These are phyloP conservation scores for Scedosporium minutisporum DNA, from an alignment of 2,329 filamentous ascomycete species.

Conservation along the genomic window DNA sequence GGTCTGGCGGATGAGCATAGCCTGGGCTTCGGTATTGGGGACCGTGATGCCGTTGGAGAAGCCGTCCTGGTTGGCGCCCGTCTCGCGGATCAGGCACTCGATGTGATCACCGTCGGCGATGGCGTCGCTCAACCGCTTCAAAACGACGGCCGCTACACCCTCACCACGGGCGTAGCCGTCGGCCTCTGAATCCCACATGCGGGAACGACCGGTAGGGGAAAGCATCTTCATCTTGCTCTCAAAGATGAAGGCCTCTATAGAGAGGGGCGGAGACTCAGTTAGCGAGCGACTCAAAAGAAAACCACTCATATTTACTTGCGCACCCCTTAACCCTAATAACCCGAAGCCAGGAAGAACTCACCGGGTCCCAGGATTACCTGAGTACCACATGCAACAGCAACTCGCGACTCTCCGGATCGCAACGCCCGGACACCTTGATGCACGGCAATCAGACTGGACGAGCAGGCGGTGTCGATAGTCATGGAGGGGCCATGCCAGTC, in stretches of 20 bases:
- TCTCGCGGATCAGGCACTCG: constrained; percentile 23
- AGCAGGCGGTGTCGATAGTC: constrained; percentile 26
- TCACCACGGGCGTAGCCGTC: constrained; percentile 37
- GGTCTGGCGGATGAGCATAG: constrained; percentile 18
- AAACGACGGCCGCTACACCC: constrained; percentile 20
- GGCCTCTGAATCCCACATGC: constrained; percentile 20
- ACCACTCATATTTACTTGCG: neutral
- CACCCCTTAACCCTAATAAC: neutral
- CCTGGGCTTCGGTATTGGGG: constrained; percentile 23
- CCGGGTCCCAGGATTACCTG: constrained; percentile 13
- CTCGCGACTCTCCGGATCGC: constrained; percentile 17
- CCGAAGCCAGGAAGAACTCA: constrained; percentile 10
- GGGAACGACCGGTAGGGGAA: constrained; percentile 21
- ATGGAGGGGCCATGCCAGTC: constrained; percentile 24
- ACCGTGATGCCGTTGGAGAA: constrained; percentile 27
- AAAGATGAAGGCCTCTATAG: constrained; percentile 8
- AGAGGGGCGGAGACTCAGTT: no score
- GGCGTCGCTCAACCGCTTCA: constrained; percentile 34
- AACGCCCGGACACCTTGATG: constrained; percentile 23
- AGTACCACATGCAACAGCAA: constrained; percentile 12
- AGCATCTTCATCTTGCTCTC: constrained; percentile 14
- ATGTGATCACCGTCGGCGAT: constrained; percentile 30
- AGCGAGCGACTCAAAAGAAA: no score
- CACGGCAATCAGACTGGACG: constrained; percentile 21
- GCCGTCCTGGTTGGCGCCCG: constrained; percentile 27